Percentiles rank a stretch among this genome's conserved stretches.
Conservation (phyloP, 331 rosid genomes). For the Rosa hybrid region DNA sequence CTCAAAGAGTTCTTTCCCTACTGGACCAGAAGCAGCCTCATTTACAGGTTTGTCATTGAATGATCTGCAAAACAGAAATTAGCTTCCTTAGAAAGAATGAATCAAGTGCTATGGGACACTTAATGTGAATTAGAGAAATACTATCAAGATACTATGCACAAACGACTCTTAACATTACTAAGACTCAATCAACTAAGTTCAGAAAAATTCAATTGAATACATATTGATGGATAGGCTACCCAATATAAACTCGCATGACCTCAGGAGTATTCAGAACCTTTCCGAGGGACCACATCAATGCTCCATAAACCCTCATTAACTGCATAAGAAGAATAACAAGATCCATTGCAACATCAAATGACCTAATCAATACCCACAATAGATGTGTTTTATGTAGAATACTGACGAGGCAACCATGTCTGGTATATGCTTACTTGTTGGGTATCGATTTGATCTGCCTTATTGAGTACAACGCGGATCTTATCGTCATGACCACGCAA, state of each 20-base stretch:
- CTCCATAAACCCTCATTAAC: conserved; percentile 99
- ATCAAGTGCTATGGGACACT: background rate
- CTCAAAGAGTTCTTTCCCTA: conserved; percentile 73
- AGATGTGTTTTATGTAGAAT: background rate
- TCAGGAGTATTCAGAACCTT: conserved; percentile 90
- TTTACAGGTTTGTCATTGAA: conserved; percentile 74
- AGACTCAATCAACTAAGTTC: background rate
- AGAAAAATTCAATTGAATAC: background rate
- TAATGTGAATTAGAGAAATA: background rate
- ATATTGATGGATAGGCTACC: conserved; percentile 45
- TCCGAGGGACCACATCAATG: conserved; percentile 96
- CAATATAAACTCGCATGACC: conserved; percentile 84
- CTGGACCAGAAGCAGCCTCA: conserved; percentile 56
- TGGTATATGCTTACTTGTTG: conserved; percentile 65
- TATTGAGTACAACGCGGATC: conserved; percentile 93
- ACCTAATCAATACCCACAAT: background rate
- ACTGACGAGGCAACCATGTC: background rate
- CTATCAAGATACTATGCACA: background rate
- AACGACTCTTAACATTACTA: background rate
- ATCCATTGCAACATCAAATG: conserved; percentile 8
- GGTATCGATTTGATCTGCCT: conserved; percentile 96
- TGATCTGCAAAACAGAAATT: conserved; percentile 44
- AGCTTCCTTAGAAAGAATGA: background rate
- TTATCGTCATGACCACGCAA: conserved; percentile 89
- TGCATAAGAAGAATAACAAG: conserved; percentile 32